Conservation (phyloP, 1,284 basidiomycete genomes). For the Rhodotorula mucilaginosa region DNA sequence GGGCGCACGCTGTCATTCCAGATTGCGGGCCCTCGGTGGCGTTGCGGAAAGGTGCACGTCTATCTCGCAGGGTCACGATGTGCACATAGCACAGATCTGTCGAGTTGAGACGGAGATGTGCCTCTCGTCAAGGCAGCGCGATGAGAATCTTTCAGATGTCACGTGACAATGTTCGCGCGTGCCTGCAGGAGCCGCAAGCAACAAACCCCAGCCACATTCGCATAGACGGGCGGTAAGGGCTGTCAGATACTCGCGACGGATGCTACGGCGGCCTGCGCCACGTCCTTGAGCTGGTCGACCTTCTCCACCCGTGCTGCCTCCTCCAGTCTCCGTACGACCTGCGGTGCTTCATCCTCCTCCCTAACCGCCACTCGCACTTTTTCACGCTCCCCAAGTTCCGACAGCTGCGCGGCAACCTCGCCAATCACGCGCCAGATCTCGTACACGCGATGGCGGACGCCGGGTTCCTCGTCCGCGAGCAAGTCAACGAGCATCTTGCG, state of each 20-base stretch:
- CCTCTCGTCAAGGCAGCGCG: too few relatives aligned
- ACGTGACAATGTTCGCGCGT: too few relatives aligned
- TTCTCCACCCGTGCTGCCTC: slow-evolving; percentile 4
- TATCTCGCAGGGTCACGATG: too few relatives aligned
- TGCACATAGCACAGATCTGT: too few relatives aligned
- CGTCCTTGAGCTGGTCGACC: slow-evolving; percentile 8
- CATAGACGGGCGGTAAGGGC: not conserved
- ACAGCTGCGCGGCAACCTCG: not conserved
- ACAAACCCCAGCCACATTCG: too few relatives aligned
- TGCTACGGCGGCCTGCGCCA: slow-evolving; percentile 4
- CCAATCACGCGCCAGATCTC: slow-evolving; percentile 18
- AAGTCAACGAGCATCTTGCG: slow-evolving; percentile 6
- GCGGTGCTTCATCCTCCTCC: not conserved
- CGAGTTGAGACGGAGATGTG: too few relatives aligned
- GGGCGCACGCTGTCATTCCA: too few relatives aligned
- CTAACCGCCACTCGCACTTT: not conserved
- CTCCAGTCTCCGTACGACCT: slow-evolving; percentile 5
- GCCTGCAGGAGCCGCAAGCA: too few relatives aligned
- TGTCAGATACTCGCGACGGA: not conserved
- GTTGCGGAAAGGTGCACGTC: too few relatives aligned
- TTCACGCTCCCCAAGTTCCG: not conserved
- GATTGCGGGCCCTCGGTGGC: too few relatives aligned
- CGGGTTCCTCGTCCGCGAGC: slow-evolving; percentile 9
- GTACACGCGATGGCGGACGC: slow-evolving; percentile 22
- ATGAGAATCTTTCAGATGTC: too few relatives aligned